These are phyloP conservation scores for Aspergillus ostianus DNA, from an alignment of 495 filamentous ascomycete genomes.

Conservation along the genomic window DNA sequence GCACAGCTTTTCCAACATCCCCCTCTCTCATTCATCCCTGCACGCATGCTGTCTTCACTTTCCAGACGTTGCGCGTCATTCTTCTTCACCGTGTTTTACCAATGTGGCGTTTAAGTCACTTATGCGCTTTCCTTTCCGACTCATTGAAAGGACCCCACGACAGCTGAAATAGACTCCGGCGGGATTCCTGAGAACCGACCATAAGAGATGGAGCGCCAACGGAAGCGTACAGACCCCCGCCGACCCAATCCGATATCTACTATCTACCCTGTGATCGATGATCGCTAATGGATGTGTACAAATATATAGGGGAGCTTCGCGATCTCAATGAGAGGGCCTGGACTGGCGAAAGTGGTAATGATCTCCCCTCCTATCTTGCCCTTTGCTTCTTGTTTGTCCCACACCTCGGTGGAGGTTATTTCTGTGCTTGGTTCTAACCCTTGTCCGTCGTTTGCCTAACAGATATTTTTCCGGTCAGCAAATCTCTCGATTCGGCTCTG, in stretches of 20 bases:
- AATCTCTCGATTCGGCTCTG: conserved; percentile 88
- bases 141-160: conserved; percentile 40
- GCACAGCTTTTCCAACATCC: conserved; percentile 10
- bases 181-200: conserved; percentile 18
- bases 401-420: neutral
- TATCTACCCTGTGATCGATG: neutral
- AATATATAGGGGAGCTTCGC: conserved; percentile 74
- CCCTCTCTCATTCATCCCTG: neutral
- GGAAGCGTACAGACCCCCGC: conserved; percentile 63
- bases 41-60: conserved; percentile 10
- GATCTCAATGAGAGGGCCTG: conserved; percentile 83
- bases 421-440: neutral
- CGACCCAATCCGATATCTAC: neutral
- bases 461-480: conserved; percentile 79
- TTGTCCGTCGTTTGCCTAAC: conserved; percentile 2
- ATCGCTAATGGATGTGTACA: conserved; percentile 17
- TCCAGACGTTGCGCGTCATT: conserved; percentile 18
- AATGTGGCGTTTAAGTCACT: conserved; percentile 48
- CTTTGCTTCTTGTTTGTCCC: conserved; percentile 2
- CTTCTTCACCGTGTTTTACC: conserved; percentile 18
- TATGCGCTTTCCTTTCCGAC: conserved; percentile 39
- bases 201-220: conserved; percentile 72
- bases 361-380: neutral
- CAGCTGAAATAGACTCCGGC: conserved; percentile 22
- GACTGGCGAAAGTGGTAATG: conserved; percentile 79